A percentile compares a stretch with the other conserved stretches of the same genome.
These are phyloP conservation scores for Calendula officinalis DNA, from an alignment of 129 eudicot species.

Conservation along the genomic window DNA sequence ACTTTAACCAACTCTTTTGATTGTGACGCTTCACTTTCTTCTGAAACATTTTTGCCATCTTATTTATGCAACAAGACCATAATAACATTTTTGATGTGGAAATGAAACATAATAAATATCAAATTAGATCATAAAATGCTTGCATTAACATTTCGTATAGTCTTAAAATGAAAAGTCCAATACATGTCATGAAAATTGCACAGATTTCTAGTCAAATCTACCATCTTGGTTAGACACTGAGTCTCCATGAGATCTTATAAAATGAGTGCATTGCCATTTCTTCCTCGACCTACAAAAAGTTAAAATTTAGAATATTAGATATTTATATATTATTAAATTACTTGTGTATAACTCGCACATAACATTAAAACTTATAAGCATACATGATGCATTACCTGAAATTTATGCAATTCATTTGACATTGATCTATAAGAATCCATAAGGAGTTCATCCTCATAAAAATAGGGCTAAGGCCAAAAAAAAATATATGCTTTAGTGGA, in stretches of 20 bases:
- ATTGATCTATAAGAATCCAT: slow-evolving; percentile 66
- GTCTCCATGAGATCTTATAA: slow-evolving; percentile 61
- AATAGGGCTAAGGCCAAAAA: too few species aligned
- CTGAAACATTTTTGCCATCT: neutral
- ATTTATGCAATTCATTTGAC: slow-evolving; percentile 68
- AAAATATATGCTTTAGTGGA: too few species aligned
- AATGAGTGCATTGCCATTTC: slow-evolving; percentile 78
- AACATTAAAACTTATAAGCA: neutral
- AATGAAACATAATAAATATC: neutral
- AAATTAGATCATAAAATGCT: too few species aligned
- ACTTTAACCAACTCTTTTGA: slow-evolving; percentile 7
- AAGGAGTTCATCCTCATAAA: slow-evolving; percentile 48
- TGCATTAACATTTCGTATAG: too few species aligned
- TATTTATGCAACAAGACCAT: slow-evolving; percentile 25
- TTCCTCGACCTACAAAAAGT: slow-evolving; percentile 63
- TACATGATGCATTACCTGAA: slow-evolving; percentile 44
- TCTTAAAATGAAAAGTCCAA: too few species aligned
- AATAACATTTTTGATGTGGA: neutral
- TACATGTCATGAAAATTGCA: neutral
- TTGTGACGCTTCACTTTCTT: slow-evolving; percentile 1
- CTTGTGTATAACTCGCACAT: neutral
- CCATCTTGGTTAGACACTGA: slow-evolving; percentile 41
- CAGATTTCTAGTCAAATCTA: slow-evolving; percentile 3
- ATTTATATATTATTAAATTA: too few species aligned
- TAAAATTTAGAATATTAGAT: neutral